phyloP scores from a whole-genome alignment of 1,284 basidiomycete genomes.

The Austroboletus rostrupii region DNA sequence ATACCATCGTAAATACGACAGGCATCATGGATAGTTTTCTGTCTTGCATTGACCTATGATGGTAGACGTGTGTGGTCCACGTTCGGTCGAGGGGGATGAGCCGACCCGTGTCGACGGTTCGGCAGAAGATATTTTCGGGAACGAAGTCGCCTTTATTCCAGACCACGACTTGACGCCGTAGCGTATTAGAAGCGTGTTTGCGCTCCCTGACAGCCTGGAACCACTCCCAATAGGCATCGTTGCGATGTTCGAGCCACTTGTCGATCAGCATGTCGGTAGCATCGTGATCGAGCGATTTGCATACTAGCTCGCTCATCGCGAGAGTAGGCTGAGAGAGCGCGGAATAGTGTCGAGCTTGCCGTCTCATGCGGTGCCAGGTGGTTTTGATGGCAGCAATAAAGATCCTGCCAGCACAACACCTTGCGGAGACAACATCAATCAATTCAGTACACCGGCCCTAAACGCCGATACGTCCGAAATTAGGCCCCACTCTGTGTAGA shows the following conservation, averaged over 20 bases:
- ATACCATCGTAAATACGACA: conserved; percentile 72
- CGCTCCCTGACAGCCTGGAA: conserved; percentile 63
- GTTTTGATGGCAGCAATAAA: conserved; percentile 12
- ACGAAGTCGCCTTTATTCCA: conserved; percentile 76
- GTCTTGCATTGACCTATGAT: conserved; percentile 68
- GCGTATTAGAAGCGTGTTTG: conserved; percentile 47
- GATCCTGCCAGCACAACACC: neutral
- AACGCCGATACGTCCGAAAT: conserved; percentile 16
- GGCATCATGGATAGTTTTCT: conserved; percentile 71
- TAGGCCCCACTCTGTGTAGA: neutral
- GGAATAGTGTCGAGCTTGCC: conserved; percentile 47
- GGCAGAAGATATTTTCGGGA: conserved; percentile 71
- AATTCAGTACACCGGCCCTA: conserved; percentile 26
- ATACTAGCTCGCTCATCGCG: conserved; percentile 69
- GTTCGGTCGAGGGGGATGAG: conserved; percentile 72
- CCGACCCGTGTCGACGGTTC: conserved; percentile 70
- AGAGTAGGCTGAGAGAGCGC: conserved; percentile 61
- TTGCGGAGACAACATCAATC: neutral
- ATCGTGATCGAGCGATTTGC: conserved; percentile 69
- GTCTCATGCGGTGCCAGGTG: conserved; percentile 19
- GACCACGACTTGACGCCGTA: conserved; percentile 55
- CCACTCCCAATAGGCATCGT: conserved; percentile 72
- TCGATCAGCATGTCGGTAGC: conserved; percentile 72
- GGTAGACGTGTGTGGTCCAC: conserved; percentile 74
- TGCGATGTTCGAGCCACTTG: conserved; percentile 74